Base-by-base conservation (phyloP, 257 asterid species). In the Ilex asprella region DNA sequence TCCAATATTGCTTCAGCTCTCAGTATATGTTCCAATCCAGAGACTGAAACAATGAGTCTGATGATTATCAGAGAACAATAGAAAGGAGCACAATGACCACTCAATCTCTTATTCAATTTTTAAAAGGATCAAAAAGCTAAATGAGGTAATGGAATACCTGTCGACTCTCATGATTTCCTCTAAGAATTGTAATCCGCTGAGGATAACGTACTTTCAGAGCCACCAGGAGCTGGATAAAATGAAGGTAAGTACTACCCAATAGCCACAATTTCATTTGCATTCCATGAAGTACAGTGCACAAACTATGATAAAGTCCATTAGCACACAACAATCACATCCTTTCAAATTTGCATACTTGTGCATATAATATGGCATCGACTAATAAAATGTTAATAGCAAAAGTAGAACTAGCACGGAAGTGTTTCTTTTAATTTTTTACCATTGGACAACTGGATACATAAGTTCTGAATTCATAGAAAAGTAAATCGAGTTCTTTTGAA, bases 141-240 rank as follows among this genome's bases (percentile, higher is more conserved):
- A 50, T 9, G 8, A 50, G 13, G 13, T 11, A 50, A 50, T 3
- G 8, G 21, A 50, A 50, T 67, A 84, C 92, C 88, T 82, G 92
- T 67, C 88, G 77, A 46, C 92, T 84, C 69, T 84, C 92, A 76
- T 84, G 92, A 80, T 85, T 85, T 70, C 89, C 93, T 60, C 93
- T 73, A 59, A 85, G 93, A 75, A 50, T 85, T 14, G 87, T 81
- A 60, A 81, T 65, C 69, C 87, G 73, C 51, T 72, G 87, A 59
- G 87, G 87, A 78, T 78, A 78, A 21, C 87, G 82, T 76, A 81
- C 82, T 72, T 81, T 81, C 71, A 81, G 72, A 73, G 87, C 84
- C 70, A 81, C 87, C 82, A 81, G 73, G 44, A 81, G 80, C 87
- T 81, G 84, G 67, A 72, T 57, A 67, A 70, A 71, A 71, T 50